Conservation (phyloP, 805 yeast species). For the Yamadazyma insecticola region DNA sequence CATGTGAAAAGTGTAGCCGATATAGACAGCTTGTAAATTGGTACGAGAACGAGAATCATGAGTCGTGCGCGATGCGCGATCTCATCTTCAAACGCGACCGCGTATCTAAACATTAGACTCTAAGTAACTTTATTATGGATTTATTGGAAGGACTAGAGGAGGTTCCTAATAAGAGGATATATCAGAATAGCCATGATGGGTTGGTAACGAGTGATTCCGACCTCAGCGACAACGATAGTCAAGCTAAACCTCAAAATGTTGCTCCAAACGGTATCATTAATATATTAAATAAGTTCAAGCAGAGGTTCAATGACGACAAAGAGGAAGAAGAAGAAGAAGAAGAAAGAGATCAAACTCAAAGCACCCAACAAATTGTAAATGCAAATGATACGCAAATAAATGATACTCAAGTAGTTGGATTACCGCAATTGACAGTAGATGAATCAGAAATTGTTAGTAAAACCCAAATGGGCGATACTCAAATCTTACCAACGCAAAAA, state of each 20-base stretch:
- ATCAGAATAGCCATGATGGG: too few species aligned
- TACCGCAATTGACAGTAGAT: constrained; percentile 31
- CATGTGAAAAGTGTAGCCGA: background rate
- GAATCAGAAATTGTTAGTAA: constrained; percentile 9
- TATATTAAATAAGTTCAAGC: constrained; percentile 21
- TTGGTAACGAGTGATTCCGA: background rate
- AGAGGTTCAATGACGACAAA: constrained; percentile 18
- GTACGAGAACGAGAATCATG: too few species aligned
- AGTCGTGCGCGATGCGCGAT: too few species aligned
- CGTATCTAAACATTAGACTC: too few species aligned
- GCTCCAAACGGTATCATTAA: constrained; percentile 10
- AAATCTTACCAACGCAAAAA: background rate
- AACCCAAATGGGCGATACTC: constrained; percentile 1
- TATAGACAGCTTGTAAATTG: too few species aligned
- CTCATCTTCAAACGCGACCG: too few species aligned
- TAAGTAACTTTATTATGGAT: too few species aligned
- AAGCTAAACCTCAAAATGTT: constrained; percentile 1
- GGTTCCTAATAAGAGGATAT: too few species aligned
- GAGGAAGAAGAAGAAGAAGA: constrained; percentile 7
- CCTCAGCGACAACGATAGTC: background rate
- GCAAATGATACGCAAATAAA: background rate
- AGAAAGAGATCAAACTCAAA: constrained; percentile 1
- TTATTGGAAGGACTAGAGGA: too few species aligned
- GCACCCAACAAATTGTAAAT: background rate
- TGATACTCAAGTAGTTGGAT: constrained; percentile 2